Base-by-base conservation (phyloP, 176 grass and related monocot species). In the Carex cristatella region DNA sequence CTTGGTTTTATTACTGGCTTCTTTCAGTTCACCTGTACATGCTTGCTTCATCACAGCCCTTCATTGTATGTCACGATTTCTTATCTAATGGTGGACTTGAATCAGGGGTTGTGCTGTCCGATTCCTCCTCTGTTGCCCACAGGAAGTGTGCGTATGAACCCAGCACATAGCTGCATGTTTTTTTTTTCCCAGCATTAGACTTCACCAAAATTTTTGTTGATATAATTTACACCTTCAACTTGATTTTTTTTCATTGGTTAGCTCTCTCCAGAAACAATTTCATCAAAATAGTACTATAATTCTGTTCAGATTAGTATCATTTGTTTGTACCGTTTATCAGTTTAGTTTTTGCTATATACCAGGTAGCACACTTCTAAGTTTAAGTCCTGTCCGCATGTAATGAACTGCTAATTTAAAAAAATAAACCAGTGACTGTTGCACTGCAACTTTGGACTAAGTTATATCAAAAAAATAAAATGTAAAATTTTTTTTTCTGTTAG, bases 141-240 rank as follows among this genome's bases (percentile, higher is more conserved):
- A 88, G 55, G 14, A 88, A 88, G 12, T 85, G 81, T 0, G 87
- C 87, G 14, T 88, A 88, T 32, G 87, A 83, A 40, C 87, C 87
- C 7, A 84, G 58, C 19, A 88, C 81, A 77, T 79, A 88, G 72
- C 87, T 88, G 71, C 48, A 68, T 57, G 30, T 35, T 2, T 35
- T 1, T 70, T 58, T 19, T 16, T 35, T 6, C 33, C 28, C 30
- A 57, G 37, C 65, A 15, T 61, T 84, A 65, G 56, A 38, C 44
- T 63, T 18, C 35, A 81, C 4, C 5, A 44, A 13, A 81, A 1
- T 28, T 42, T 82, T 44, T 65, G 42, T 63, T 2, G 13, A 40
- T 46, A 30, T 9, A 49, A 12, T 16, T 82, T 49, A 40, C 11
- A 38, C 15, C 14, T 14, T 63, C 4, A 80, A 30, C 15, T 61